Conservation (phyloP, 2,329 filamentous ascomycete species). For the Ophiostoma populinum region DNA sequence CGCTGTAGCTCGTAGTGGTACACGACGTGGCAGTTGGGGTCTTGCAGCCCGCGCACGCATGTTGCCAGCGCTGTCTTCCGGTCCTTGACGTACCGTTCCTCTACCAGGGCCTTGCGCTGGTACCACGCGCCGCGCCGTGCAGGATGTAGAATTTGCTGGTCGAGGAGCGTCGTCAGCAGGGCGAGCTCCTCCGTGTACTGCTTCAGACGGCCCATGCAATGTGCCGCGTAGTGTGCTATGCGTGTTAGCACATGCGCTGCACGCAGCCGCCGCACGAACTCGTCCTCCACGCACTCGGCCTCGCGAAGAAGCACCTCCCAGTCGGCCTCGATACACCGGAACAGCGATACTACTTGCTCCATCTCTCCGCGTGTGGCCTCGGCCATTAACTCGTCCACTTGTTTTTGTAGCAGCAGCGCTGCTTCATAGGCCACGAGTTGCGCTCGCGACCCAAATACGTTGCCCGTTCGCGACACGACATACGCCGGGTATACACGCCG, state of each 20-base stretch:
- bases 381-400: conserved; percentile 69
- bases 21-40: conserved; percentile 76
- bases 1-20: conserved; percentile 93
- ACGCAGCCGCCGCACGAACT: conserved; percentile 76
- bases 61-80: conserved; percentile 51
- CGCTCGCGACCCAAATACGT: conserved; percentile 65
- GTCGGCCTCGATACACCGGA: conserved; percentile 59
- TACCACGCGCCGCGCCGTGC: conserved; percentile 84
- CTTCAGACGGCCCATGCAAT: conserved; percentile 67
- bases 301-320: conserved; percentile 58
- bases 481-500: conserved; percentile 77
- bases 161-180: conserved; percentile 56
- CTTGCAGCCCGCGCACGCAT: conserved; percentile 74
- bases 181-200: conserved; percentile 60
- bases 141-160: conserved; percentile 69
- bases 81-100: conserved; percentile 72
- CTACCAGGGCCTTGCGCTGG: conserved; percentile 79
- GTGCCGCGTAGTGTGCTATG: conserved; percentile 74
- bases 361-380: conserved; percentile 53
- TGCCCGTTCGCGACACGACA: conserved; percentile 73
- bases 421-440: conserved; percentile 79
- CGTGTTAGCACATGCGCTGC: conserved; percentile 87
- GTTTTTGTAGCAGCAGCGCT: conserved; percentile 63
- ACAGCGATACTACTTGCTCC: conserved; percentile 51
- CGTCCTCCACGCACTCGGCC: conserved; percentile 70